These are phyloP conservation scores for Barnettozyma californica DNA, from an alignment of 805 yeast genomes.

Conservation along the genomic window DNA sequence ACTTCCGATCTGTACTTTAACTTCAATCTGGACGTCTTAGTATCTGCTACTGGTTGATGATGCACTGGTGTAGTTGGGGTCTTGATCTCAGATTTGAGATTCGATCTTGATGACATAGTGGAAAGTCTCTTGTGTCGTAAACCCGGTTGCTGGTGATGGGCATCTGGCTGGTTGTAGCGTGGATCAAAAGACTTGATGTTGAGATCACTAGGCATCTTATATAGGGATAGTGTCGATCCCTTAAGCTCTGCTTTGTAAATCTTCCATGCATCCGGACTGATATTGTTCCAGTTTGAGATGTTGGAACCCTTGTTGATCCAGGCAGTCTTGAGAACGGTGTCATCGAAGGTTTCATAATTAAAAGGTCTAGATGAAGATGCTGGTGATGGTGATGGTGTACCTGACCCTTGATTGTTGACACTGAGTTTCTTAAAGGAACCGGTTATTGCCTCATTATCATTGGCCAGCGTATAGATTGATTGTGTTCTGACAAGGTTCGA, in stretches of 20 bases:
- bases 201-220: constrained; percentile 48
- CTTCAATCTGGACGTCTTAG: constrained; percentile 10
- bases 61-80: constrained; percentile 8
- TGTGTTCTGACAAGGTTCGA: constrained; percentile 4
- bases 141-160: not conserved
- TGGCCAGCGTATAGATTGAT: constrained; percentile 6
- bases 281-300: constrained; percentile 18
- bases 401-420: constrained; percentile 5
- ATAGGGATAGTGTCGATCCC: constrained; percentile 62
- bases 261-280: constrained; percentile 28
- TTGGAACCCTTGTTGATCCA: constrained; percentile 53
- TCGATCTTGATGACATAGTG: constrained; percentile 18
- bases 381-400: constrained; percentile 12
- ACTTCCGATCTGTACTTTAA: constrained; percentile 34
- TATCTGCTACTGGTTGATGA: not conserved
- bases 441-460: constrained; percentile 2
- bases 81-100: constrained; percentile 12
- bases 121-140: constrained; percentile 26
- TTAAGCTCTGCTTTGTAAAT: constrained; percentile 61
- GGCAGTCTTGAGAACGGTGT: constrained; percentile 42
- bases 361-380: constrained; percentile 16
- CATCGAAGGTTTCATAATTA: constrained; percentile 32
- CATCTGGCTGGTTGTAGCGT: constrained; percentile 5
- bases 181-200: constrained; percentile 39
- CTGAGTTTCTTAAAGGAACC: constrained; percentile 3